phyloP scores from a whole-genome alignment of 345 rosid genomes.

The Sonneratia caseolaris region DNA sequence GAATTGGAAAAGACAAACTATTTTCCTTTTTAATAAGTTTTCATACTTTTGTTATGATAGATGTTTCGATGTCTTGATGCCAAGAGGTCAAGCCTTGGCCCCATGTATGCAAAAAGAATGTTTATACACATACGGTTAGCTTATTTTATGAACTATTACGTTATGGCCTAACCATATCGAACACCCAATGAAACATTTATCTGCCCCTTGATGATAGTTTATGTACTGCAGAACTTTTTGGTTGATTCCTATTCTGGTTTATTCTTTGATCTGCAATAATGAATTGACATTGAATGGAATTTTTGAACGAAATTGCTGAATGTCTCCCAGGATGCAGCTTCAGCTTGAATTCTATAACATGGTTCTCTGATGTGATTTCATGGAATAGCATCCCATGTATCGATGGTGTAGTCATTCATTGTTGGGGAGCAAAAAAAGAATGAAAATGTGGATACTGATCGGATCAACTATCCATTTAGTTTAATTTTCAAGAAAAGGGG shows the following conservation, averaged over 20 bases:
- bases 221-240: too few species aligned
- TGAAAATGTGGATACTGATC: too few species aligned
- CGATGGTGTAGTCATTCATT: too few species aligned
- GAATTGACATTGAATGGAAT: too few species aligned
- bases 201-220: not conserved
- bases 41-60: not conserved
- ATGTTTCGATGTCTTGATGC: not conserved
- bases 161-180: not conserved
- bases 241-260: too few species aligned
- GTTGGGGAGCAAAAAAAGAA: too few species aligned
- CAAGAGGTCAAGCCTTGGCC: not conserved
- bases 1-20: not conserved
- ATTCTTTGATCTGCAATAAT: too few species aligned
- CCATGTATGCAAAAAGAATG: not conserved
- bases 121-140: not conserved
- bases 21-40: not conserved
- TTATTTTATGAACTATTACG: not conserved
- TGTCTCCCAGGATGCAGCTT: too few species aligned
- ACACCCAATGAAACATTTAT: not conserved
- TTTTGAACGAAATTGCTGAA: too few species aligned
- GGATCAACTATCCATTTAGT: too few species aligned
- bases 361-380: not conserved
- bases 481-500: too few species aligned
- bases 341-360: not conserved
- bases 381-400: not conserved